Evolutionary conservation across 2,329 filamentous ascomycete species (phyloP), one percentile per base, ranked within the genome.

Genomic region (Emmonsia crescens): DNA sequence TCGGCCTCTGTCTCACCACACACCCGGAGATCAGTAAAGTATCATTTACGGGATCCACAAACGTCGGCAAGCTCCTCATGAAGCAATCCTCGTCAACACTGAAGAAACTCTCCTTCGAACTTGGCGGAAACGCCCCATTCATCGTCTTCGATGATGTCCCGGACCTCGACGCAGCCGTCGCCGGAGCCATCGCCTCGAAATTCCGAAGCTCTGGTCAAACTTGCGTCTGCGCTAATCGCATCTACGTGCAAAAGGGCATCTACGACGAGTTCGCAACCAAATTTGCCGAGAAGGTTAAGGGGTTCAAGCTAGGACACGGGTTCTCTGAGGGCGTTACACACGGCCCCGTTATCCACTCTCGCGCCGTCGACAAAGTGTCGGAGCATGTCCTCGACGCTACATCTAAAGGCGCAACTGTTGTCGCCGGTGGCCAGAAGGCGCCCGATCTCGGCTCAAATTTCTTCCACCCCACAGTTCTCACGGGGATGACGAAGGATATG

Each of bases 171-270:
- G 78, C 80, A 4, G 94, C 94, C 2, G 91, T 97, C 0, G 78
- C 85, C 0, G 93, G 92, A 31, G 91, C 91, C 56, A 83, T 97
- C 60, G 79, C 86, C 29, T 92, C 85, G 70, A 99, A 97, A 75
- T 97, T 97, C 84, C 88, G 94, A 60, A 91, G 88, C 44, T 95
- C 90, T 0, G 94, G 94, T 42, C 94, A 99, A 80, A 97, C 94
- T 0, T 99, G 94, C 74, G 92, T 97, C 27, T 92, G 89, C 70
- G 89, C 89, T 6, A 83, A 82, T 69, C 75, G 80, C 0, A 78
- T 82, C 63, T 81, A 80, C 65, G 76, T 83, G 1, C 80, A 83
- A 66, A 73, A 74, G 40, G 78, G 79, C 12, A 74, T 82, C 12
- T 81, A 81, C 64, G 77, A 82, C 51, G 70, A 79, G 33, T 82